Percentiles rank a stretch among this genome's conserved stretches.
phyloP scores from a whole-genome alignment of 2,329 filamentous ascomycete species.

The Trichoderma gracile region DNA sequence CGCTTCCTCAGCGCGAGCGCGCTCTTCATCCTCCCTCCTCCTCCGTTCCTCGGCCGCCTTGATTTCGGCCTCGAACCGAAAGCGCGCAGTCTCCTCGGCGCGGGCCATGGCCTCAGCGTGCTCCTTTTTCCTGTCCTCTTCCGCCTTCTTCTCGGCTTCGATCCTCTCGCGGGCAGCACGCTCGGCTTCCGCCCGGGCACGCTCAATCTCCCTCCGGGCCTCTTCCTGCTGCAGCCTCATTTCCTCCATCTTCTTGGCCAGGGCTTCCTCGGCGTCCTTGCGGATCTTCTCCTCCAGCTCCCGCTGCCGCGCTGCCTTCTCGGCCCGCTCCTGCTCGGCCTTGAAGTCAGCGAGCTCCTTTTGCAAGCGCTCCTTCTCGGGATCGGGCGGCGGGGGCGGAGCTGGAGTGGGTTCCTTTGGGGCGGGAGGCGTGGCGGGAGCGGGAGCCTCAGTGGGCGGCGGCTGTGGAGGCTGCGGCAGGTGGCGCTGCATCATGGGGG shows the following conservation, averaged over 20 bases:
- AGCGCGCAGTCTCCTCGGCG: constrained; percentile 42
- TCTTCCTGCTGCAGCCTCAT: constrained; percentile 47
- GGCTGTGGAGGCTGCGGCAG: constrained; percentile 45
- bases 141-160: constrained; percentile 47
- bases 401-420: constrained; percentile 41
- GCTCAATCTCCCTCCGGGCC: constrained; percentile 50
- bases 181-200: constrained; percentile 50
- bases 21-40: constrained; percentile 44
- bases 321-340: constrained; percentile 47
- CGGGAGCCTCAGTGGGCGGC: constrained; percentile 46
- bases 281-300: constrained; percentile 49
- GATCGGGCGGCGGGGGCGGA: constrained; percentile 44
- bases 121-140: constrained; percentile 47
- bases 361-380: constrained; percentile 62
- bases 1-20: constrained; percentile 50
- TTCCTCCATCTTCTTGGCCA: constrained; percentile 46
- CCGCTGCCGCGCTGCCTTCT: constrained; percentile 47
- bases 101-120: constrained; percentile 41
- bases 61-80: constrained; percentile 44
- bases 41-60: constrained; percentile 48
- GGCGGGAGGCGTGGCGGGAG: constrained; percentile 36
- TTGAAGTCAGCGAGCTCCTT: constrained; percentile 58
- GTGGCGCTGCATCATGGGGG: constrained; percentile 42
- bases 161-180: constrained; percentile 47
- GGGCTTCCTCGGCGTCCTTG: constrained; percentile 49